Evolutionary conservation across 768 basidiomycete genomes (phyloP), one percentile per base, ranked within the genome.

Genomic region (Tubosaeta sp.): DNA sequence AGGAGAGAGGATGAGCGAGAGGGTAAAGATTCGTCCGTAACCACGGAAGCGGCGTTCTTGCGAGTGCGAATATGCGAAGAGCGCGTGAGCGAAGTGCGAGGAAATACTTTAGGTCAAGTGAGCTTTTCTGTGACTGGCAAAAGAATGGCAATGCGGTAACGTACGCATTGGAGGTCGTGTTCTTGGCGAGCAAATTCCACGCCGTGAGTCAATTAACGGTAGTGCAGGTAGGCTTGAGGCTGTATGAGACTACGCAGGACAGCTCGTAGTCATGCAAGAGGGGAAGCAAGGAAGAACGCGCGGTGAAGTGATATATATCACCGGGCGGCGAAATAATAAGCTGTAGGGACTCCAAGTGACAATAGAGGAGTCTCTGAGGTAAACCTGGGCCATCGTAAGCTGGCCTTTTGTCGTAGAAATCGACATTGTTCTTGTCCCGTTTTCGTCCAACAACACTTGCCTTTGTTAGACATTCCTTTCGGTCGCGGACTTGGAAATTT

Each of bases 1-100:
- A 50, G 22, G 44, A 22, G 14, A 6, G 56, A 46, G 16, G 56
- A 48, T 13, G 55, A 45, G 37, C 48, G 52, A 26, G 60, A 29
- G 35, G 46, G 50, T 10, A 31, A 39, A 55, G 43, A 39, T 6
- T 35, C 46, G 43, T 58, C 62, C 13, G n/a, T 41, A 13, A 32
- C 31, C 34, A 12, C n/a, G 29, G 65, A 56, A 8, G 52, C 31
- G 11, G 45, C 26, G 11, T 54, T 38, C 48, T 66, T 70, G 47
- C 62, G 60, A 33, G 56, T 46, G 19, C 56, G 63, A 34, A 53
- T 58, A 32, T 57, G 68, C 42, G 59, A 11, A n/a, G 62, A 58
- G 39, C 67, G 66, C 46, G 55, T 62, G 33, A 68, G 48, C 8
- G 68, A 68, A 22, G 60, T 47, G 25, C 53, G 63, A 55, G 58